Base-by-base conservation (phyloP, 208 protist species). In the Spongospora subterranea region DNA sequence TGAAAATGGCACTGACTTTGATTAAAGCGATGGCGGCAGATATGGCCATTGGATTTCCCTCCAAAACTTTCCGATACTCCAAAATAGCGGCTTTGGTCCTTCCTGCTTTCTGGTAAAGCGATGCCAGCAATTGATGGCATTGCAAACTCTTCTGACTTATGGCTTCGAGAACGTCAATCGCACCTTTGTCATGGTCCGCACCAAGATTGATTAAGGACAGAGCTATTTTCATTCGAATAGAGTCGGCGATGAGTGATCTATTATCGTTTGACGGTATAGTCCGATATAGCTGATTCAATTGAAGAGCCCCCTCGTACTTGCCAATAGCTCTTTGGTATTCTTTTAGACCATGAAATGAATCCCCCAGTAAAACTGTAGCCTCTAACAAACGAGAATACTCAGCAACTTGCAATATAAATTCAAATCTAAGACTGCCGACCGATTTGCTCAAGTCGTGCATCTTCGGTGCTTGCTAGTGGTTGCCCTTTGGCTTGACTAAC, bases 321-420 rank as follows among this genome's bases (percentile, higher is more conserved):
- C 17, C 6, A 43, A 82, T 82, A 6, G 71, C 71, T 6, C 71
- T 6, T 20, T n/a, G 71, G 35, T 45, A 82, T 43, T 82, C 71
- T 6, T n/a, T 13, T 43, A 40, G 6, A 43, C 71, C 71, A 82
- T 6, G 11, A n/a, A 82, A 82, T n/a, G 71, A 6, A 39, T 82
- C 71, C n/a, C 35, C 71, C 71, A 82, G 71, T n/a, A 82, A n/a
- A 6, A 82, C 71, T 43, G 35, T 20, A 35, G 71, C 6, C 11
- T 82, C 71, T 82, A n/a, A 35, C 50, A 82, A 35, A 82, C 6
- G n/a, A 82, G 13, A 82, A n/a, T n/a, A n/a, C 6, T 82, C 71
- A 82, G 71, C 6, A 60, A 29, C n/a, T n/a, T n/a, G n/a, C n/a
- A n/a, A n/a, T n/a, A n/a, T n/a, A n/a, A n/a, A 60, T 60, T 60